Percentiles rank a stretch among this genome's conserved stretches.
phyloP scores from a whole-genome alignment of 2,329 filamentous ascomycete genomes.

The Grosmannia huntii region DNA sequence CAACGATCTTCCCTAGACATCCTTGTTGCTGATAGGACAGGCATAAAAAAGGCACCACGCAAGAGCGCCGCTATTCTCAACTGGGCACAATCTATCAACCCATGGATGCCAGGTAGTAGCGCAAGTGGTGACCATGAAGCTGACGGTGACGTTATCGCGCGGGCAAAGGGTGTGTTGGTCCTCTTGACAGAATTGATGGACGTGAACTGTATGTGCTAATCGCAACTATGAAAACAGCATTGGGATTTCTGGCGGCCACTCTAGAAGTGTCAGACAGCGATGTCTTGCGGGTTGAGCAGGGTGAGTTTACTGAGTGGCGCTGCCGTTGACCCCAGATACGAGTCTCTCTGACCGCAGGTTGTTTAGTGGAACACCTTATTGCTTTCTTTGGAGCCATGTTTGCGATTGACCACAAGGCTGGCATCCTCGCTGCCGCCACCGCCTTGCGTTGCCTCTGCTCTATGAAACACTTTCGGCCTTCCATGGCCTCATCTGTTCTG shows the following conservation, averaged over 20 bases:
- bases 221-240: constrained; percentile 22
- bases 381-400: constrained; percentile 47
- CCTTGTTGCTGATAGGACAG: constrained; percentile 4
- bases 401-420: constrained; percentile 45
- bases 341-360: not conserved
- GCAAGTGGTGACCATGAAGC: constrained; percentile 3
- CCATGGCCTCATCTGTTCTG: constrained; percentile 35
- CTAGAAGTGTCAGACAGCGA: constrained; percentile 33
- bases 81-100: constrained; percentile 18
- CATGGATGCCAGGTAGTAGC: constrained; percentile 20
- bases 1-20: not conserved
- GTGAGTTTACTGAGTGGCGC: constrained; percentile 16
- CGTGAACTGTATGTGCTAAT: not conserved
- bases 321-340: not conserved
- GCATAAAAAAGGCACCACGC: constrained; percentile 10
- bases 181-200: not conserved
- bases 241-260: constrained; percentile 44
- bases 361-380: constrained; percentile 20
- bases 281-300: constrained; percentile 36
- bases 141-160: constrained; percentile 34
- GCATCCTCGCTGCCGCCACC: constrained; percentile 39
- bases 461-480: constrained; percentile 39
- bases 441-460: constrained; percentile 35
- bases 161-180: constrained; percentile 32
- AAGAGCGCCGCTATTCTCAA: constrained; percentile 13